Conservation (phyloP, 257 asterid genomes). For the Salvia splendens region DNA sequence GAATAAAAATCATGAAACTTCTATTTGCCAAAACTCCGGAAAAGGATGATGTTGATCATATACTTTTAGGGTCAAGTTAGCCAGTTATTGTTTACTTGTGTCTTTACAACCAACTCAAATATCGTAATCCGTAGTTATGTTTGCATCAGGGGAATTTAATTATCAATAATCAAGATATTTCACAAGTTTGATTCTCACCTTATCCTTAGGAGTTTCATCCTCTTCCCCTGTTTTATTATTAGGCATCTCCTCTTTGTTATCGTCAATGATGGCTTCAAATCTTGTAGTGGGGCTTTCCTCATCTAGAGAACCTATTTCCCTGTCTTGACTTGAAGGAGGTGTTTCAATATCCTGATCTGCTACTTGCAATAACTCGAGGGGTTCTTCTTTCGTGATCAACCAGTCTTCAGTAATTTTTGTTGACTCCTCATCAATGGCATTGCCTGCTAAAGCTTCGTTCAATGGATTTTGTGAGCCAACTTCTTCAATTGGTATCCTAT, state of each 20-base stretch:
- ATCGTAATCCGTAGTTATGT: not conserved
- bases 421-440: slow-evolving; percentile 21
- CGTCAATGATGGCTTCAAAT: not conserved
- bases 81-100: not conserved
- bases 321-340: no score
- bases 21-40: not conserved
- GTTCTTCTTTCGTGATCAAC: slow-evolving; percentile 26
- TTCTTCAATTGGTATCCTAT: slow-evolving; percentile 13
- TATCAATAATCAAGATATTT: not conserved
- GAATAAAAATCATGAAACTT: slow-evolving; percentile 10
- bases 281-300: no score
- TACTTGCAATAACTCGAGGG: slow-evolving; percentile 25
- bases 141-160: not conserved
- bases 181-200: slow-evolving; percentile 25
- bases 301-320: no score
- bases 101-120: not conserved
- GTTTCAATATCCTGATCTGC: slow-evolving; percentile 22
- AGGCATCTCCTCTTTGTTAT: slow-evolving; percentile 1
- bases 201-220: slow-evolving; percentile 23
- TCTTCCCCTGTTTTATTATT: slow-evolving; percentile 6
- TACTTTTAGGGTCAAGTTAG: not conserved
- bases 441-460: slow-evolving; percentile 17
- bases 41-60: not conserved
- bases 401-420: slow-evolving; percentile 19
- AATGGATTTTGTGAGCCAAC: slow-evolving; percentile 28